Evolutionary conservation across 352 stramenopile species (phyloP).

Genomic region (Paralagenidium karlingii): DNA sequence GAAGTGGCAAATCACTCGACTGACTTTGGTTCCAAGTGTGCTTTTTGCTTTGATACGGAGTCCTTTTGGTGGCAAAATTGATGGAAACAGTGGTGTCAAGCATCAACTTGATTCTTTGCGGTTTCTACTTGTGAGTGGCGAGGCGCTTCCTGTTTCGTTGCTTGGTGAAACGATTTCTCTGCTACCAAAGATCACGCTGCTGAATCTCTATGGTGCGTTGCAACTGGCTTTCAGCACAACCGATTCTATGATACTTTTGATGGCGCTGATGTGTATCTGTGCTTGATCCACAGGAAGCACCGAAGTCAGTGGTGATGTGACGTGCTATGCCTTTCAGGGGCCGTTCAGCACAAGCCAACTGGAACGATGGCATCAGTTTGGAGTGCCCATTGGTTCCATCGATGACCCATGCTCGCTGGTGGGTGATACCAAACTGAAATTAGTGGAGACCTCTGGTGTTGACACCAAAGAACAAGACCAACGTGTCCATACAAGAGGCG

Average conservation of each 20-base stretch:
- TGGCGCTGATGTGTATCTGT: too few species aligned
- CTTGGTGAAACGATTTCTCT: slow-evolving; percentile 5
- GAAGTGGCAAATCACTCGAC: slow-evolving; percentile 14
- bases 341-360: slow-evolving; percentile 8
- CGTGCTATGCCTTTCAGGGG: slow-evolving; percentile 18
- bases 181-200: slow-evolving; percentile 16
- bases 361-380: slow-evolving; percentile 14
- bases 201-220: slow-evolving; percentile 45
- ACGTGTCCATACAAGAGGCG: slow-evolving; percentile 10
- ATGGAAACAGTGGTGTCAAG: background rate
- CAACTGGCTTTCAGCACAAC: too few species aligned
- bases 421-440: too few species aligned
- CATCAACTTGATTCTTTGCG: slow-evolving; percentile 14
- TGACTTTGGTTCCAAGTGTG: slow-evolving; percentile 38
- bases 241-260: too few species aligned
- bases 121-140: slow-evolving; percentile 37
- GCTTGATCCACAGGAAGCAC: slow-evolving; percentile 26
- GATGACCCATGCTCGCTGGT: too few species aligned
- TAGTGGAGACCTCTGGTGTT: slow-evolving; percentile 10
- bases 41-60: slow-evolving; percentile 25
- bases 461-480: too few species aligned
- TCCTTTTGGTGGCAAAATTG: background rate
- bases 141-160: slow-evolving; percentile 17
- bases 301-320: slow-evolving; percentile 48
- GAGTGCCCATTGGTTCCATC: slow-evolving; percentile 39